Evolutionary conservation across 306 rosid species (phyloP).

Genomic region (Prunus kanzakura): DNA sequence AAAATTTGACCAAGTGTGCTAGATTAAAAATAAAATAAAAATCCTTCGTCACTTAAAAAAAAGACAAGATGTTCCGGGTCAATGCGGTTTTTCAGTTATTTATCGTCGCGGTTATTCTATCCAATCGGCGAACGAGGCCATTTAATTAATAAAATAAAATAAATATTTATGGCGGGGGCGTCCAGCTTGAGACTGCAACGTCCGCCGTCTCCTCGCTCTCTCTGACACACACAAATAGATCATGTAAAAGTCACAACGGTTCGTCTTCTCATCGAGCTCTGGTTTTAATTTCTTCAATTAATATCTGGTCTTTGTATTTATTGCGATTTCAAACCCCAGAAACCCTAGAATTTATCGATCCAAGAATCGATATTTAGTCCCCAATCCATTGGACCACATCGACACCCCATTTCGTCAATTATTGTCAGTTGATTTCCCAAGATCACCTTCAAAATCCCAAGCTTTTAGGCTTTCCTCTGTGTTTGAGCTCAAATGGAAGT

Average conservation of each 20-base stretch:
- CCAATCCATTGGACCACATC: neutral
- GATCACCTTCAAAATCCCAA: neutral
- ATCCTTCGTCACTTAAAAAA: too few species aligned
- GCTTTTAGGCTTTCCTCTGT: neutral
- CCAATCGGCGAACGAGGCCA: neutral
- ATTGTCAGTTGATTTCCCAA: neutral
- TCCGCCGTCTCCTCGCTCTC: neutral
- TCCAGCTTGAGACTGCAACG: neutral
- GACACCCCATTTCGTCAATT: neutral
- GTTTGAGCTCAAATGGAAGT: constrained; percentile 51
- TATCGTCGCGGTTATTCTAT: neutral
- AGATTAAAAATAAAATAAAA: too few species aligned
- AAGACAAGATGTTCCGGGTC: neutral
- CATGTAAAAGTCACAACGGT: neutral
- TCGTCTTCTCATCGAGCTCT: neutral
- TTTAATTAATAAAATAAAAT: neutral
- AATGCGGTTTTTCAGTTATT: neutral
- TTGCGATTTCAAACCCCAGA: neutral
- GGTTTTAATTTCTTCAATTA: neutral
- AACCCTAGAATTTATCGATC: neutral
- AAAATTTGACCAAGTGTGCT: neutral
- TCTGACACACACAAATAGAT: neutral
- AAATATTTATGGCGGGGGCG: neutral
- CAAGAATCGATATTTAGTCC: neutral
- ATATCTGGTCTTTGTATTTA: neutral